Percentiles rank a stretch among this genome's conserved stretches.
Conservation (phyloP, 1,139 yeast species). For the Yamadazyma diddensiae region DNA sequence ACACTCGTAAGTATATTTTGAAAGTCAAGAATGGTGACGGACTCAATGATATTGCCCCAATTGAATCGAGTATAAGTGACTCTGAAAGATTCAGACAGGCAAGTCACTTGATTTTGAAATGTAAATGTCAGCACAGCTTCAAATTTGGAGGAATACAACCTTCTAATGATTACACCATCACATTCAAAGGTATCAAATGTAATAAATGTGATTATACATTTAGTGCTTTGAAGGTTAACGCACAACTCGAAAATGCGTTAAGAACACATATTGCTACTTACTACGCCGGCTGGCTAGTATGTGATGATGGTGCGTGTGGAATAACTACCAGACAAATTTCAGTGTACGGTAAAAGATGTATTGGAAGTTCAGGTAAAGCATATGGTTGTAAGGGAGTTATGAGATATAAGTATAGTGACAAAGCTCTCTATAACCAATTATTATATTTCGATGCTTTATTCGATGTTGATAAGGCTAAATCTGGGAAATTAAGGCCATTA, state of each 20-base stretch:
- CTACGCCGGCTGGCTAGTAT: conserved; percentile 80
- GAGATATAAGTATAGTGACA: conserved; percentile 74
- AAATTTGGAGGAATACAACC: conserved; percentile 72
- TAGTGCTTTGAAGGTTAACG: conserved; percentile 52
- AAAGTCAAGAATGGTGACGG: conserved; percentile 39
- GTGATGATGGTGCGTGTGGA: conserved; percentile 87
- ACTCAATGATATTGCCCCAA: conserved; percentile 55
- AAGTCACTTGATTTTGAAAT: conserved; percentile 51
- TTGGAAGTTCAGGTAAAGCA: conserved; percentile 60
- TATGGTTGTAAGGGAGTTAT: conserved; percentile 82
- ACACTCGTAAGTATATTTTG: conserved; percentile 59
- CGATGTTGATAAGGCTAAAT: conserved; percentile 77
- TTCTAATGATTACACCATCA: conserved; percentile 56
- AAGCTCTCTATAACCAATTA: conserved; percentile 81
- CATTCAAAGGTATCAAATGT: conserved; percentile 73
- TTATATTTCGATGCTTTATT: conserved; percentile 76
- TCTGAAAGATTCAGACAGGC: conserved; percentile 75
- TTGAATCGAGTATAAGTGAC: conserved; percentile 81
- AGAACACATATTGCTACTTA: conserved; percentile 70
- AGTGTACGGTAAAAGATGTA: conserved; percentile 86
- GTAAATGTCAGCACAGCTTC: conserved; percentile 63
- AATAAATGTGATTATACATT: conserved; percentile 53
- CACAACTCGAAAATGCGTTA: conserved; percentile 72
- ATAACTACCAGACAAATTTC: conserved; percentile 78
- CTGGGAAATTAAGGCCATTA: conserved; percentile 49